Conservation (phyloP, 129 eudicot species). For the Kitagawia praeruptora region DNA sequence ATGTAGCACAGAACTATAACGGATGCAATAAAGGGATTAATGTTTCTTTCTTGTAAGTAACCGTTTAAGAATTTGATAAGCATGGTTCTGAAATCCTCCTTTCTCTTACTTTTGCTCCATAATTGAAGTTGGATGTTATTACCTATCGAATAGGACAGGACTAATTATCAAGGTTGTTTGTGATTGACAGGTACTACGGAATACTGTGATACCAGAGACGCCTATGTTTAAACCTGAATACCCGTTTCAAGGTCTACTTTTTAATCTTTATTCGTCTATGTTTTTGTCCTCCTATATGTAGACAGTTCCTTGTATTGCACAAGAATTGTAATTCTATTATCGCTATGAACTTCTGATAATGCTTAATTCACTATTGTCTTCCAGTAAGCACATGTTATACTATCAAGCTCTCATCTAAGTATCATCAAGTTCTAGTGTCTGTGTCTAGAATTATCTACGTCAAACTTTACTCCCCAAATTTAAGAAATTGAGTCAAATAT, state of each 20-base stretch:
- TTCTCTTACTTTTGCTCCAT: background rate
- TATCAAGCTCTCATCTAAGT: background rate
- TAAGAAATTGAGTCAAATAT: background rate
- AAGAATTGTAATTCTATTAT: background rate
- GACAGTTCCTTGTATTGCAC: background rate
- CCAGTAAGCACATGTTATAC: background rate
- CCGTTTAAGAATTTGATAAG: background rate
- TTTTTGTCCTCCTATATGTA: background rate
- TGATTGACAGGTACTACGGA: constrained; percentile 51
- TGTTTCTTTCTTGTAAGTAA: background rate
- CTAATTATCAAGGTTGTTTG: constrained; percentile 7
- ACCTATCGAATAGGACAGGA: background rate
- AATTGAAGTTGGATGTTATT: background rate
- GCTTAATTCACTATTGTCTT: background rate
- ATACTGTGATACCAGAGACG: constrained; percentile 79
- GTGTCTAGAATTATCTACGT: background rate
- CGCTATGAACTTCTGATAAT: background rate
- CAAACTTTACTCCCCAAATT: background rate
- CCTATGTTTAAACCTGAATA: constrained; percentile 88
- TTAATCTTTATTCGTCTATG: background rate
- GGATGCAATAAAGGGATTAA: background rate
- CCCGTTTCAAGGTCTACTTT: constrained; percentile 73
- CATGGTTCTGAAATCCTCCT: background rate
- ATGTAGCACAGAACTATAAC: background rate
- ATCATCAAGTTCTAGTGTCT: background rate